Evolutionary conservation across 768 basidiomycete genomes (phyloP), one percentile per base, ranked within the genome.

Genomic region (Tulasnella sp.): DNA sequence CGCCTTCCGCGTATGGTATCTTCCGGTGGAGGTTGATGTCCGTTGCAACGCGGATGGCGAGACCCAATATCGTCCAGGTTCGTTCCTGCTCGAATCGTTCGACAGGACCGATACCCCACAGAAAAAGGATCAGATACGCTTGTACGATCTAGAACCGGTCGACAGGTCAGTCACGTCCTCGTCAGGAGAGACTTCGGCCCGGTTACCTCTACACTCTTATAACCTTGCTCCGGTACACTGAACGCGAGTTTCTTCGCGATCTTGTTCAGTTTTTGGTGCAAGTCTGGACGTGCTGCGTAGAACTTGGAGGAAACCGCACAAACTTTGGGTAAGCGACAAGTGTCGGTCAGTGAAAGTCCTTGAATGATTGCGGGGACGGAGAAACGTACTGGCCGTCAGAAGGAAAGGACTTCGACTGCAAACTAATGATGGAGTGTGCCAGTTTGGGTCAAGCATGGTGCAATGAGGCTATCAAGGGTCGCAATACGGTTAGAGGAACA

Each of bases 31-130:
- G 81, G 79, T 98, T 98, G 39, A 99, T 82, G 80, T 99, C 97
- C 16, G 92, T 96, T 11, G 90, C 97, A 91, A 97, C 95, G 69
- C 95, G 72, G 16, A 80, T 77, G 12, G 77, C 78, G 90, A 95
- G 92, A 39, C 94, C 94, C 32, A 98, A 81, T 17, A 92, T 81
- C 75, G 94, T 78, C 93, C 94, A 98, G 0, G 95, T 98, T 76
- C 90, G 88, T 80, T 99, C 96, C 76, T 96, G 94, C 78, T 99
- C 96, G 77, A 94, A 99, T 8, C 95, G 87, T 79, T 98, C 95
- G 26, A 95, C 94, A 4, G 95, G 95, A 26, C 95, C 95, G 76
- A 93, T 90, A 6, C 95, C 94, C 90, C 93, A 98, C 16, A 94
- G 80, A 1, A 90, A 84, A 68, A 98, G 87, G 9, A 99, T 83